Conservation (phyloP, 108 stramenopile genomes). For the Poteriospumella lacustris region DNA sequence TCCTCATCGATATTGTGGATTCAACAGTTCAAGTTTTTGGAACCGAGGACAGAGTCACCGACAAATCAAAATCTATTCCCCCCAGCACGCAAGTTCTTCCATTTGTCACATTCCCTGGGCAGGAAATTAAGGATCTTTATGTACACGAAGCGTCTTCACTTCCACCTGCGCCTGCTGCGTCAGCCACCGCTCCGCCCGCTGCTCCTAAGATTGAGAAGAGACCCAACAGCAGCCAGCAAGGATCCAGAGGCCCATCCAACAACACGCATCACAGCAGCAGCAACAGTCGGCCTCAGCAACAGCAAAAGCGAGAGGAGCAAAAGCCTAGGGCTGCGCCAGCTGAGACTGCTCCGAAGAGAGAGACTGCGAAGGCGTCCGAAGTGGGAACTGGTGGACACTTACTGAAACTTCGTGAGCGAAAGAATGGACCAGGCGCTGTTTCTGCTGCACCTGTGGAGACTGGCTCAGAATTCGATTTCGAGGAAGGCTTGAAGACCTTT, state of each 20-base stretch:
- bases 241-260: neutral
- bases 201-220: neutral
- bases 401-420: constrained; percentile 2
- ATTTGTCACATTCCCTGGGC: constrained; percentile 27
- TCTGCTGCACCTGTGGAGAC: neutral
- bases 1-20: neutral
- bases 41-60: constrained; percentile 10
- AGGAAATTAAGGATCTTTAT: constrained; percentile 26
- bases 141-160: constrained; percentile 20
- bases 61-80: neutral
- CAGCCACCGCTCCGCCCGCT: neutral
- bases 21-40: constrained; percentile 15
- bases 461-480: constrained; percentile 26
- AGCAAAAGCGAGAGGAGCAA: neutral
- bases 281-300: neutral
- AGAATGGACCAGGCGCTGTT: neutral
- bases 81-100: neutral
- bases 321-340: neutral
- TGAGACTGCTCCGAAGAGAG: neutral
- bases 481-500: neutral
- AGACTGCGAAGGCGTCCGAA: neutral
- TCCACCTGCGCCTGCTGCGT: neutral
- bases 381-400: constrained; percentile 18
- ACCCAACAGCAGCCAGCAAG: constrained; percentile 3
- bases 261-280: neutral